Conservation (phyloP, 208 protist species). For the Leishmania tarentolae region DNA sequence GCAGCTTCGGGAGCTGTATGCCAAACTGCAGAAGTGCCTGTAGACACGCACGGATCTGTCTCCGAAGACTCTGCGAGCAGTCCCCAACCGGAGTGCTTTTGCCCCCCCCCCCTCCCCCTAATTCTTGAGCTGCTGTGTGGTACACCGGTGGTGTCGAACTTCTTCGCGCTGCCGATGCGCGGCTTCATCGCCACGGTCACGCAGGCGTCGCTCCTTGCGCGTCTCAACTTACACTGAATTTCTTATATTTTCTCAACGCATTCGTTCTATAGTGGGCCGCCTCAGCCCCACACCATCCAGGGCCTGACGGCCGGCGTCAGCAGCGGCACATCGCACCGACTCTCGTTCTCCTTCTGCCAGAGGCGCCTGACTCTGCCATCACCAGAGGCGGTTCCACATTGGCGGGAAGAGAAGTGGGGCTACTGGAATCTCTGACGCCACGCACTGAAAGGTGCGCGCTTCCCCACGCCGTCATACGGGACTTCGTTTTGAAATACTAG, state of each 20-base stretch:
- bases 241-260: neutral
- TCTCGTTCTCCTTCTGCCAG: neutral
- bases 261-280: neutral
- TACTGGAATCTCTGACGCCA: neutral
- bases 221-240: neutral
- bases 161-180: neutral
- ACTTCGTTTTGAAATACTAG: no score
- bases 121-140: neutral
- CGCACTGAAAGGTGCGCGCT: neutral
- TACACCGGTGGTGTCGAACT: neutral
- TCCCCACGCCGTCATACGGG: no score
- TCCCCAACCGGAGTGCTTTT: neutral
- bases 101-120: no score
- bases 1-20: constrained; percentile 23
- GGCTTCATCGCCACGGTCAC: neutral
- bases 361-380: neutral
- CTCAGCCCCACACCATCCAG: neutral
- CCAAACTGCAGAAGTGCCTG: constrained; percentile 24
- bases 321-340: neutral
- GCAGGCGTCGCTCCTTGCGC: neutral
- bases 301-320: neutral
- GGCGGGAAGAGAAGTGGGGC: neutral
- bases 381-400: neutral
- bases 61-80: neutral
- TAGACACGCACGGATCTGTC: neutral